These are phyloP conservation scores for Smittium mucronatum DNA, from an alignment of 371 early-diverging fungal species.

Conservation along the genomic window DNA sequence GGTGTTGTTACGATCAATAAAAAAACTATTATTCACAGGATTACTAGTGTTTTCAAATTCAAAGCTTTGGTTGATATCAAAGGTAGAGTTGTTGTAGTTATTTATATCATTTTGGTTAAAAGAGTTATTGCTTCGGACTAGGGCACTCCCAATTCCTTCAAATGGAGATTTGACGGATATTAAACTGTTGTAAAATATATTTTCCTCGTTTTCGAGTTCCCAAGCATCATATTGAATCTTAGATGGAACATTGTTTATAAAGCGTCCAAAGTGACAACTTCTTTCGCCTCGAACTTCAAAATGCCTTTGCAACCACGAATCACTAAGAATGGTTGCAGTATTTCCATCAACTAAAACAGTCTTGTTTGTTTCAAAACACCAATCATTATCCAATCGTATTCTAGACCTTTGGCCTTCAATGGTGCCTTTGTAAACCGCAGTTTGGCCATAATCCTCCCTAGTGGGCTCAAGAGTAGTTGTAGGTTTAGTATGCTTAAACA, in stretches of 20 bases:
- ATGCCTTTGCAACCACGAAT: constrained; percentile 31
- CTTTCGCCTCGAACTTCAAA: constrained; percentile 33
- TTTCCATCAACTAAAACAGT: constrained; percentile 32
- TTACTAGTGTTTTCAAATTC: neutral
- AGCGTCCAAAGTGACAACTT: constrained; percentile 30
- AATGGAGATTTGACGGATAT: neutral
- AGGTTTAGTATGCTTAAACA: constrained; percentile 33
- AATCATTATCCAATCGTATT: constrained; percentile 24
- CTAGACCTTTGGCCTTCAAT: constrained; percentile 29
- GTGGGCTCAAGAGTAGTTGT: constrained; percentile 27
- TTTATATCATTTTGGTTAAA: neutral
- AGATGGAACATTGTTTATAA: constrained; percentile 13
- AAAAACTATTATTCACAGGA: neutral
- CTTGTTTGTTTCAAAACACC: constrained; percentile 26
- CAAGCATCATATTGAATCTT: constrained; percentile 24
- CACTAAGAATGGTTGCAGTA: constrained; percentile 30
- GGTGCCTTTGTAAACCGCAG: constrained; percentile 33
- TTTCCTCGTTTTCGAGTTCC: constrained; percentile 24
- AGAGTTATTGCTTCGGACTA: neutral
- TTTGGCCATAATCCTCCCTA: constrained; percentile 35
- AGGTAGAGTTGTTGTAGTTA: neutral
- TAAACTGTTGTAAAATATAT: constrained; percentile 4
- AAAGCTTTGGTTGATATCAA: neutral
- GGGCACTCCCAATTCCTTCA: neutral
- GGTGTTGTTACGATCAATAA: neutral